Conservation (phyloP, 2,329 filamentous ascomycete genomes). For the Aspergillus fischeri region DNA sequence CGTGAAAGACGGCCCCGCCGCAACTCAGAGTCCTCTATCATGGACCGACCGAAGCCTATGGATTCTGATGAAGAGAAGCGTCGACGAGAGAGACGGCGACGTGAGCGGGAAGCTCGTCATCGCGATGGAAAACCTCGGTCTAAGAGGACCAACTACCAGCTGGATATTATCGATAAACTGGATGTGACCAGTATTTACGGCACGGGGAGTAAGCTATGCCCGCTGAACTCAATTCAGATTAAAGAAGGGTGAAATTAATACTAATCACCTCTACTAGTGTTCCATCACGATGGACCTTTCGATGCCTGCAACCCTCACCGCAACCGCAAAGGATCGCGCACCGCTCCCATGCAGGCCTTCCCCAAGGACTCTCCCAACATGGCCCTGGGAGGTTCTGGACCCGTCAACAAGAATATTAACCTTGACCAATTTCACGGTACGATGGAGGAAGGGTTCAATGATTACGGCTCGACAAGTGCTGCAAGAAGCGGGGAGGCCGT, state of each 20-base stretch:
- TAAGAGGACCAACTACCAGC: constrained; percentile 38
- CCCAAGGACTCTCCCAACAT: constrained; percentile 91
- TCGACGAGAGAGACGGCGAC: constrained; percentile 45
- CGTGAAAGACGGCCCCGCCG: constrained; percentile 48
- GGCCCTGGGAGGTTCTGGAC: constrained; percentile 79
- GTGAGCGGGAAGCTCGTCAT: constrained; percentile 46
- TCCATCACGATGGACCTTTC: constrained; percentile 96
- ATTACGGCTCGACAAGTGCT: constrained; percentile 58
- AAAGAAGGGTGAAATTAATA: neutral
- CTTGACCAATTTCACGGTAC: constrained; percentile 84
- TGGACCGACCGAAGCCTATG: constrained; percentile 48
- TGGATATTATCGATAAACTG: constrained; percentile 94
- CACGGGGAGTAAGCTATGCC: constrained; percentile 66
- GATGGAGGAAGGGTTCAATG: constrained; percentile 79
- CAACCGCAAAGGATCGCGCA: constrained; percentile 75
- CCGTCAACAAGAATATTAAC: constrained; percentile 75
- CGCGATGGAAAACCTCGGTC: constrained; percentile 37
- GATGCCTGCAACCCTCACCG: constrained; percentile 94
- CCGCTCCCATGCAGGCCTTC: constrained; percentile 94
- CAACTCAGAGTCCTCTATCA: constrained; percentile 61
- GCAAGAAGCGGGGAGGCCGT: constrained; percentile 32
- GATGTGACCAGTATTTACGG: constrained; percentile 96
- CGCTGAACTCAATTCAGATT: neutral
- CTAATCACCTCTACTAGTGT: constrained; percentile 55
- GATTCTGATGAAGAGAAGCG: constrained; percentile 49